Evolutionary conservation across 2,329 filamentous ascomycete genomes (phyloP).

Genomic region (Xylaria polymorpha): DNA sequence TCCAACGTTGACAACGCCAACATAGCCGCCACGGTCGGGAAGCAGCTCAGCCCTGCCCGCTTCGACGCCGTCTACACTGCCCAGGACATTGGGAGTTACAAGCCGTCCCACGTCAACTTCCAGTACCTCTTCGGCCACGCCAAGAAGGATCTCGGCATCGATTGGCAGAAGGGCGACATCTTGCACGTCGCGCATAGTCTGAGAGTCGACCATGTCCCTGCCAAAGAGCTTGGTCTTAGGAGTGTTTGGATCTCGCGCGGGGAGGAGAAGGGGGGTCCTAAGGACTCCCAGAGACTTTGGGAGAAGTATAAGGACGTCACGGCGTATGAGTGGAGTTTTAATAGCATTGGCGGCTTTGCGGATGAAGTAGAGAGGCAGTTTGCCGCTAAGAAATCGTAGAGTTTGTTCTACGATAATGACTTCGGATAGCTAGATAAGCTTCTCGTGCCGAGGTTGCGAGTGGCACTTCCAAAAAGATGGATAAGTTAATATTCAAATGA

Average conservation of each 20-base stretch:
- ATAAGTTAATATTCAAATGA: background rate
- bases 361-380: slow-evolving; percentile 56
- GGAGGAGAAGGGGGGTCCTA: slow-evolving; percentile 49
- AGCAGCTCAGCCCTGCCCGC: slow-evolving; percentile 58
- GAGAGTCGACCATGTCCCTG: slow-evolving; percentile 74
- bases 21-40: slow-evolving; percentile 46
- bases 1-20: slow-evolving; percentile 59
- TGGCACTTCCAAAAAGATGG: background rate
- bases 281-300: slow-evolving; percentile 38
- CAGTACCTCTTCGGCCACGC: slow-evolving; percentile 69
- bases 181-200: slow-evolving; percentile 77
- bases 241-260: slow-evolving; percentile 74
- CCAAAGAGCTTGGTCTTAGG: slow-evolving; percentile 68
- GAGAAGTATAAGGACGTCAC: slow-evolving; percentile 45
- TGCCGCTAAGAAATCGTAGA: slow-evolving; percentile 40
- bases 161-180: slow-evolving; percentile 62
- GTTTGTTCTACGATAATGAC: background rate
- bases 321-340: slow-evolving; percentile 54
- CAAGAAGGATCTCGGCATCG: slow-evolving; percentile 64
- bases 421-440: background rate
- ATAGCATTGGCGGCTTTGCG: slow-evolving; percentile 55
- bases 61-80: slow-evolving; percentile 77
- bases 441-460: background rate
- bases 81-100: slow-evolving; percentile 77
- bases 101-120: slow-evolving; percentile 74